Evolutionary conservation across 768 basidiomycete species (phyloP), one percentile per base, ranked within the genome.

Genomic region (Pleurotus djamor): DNA sequence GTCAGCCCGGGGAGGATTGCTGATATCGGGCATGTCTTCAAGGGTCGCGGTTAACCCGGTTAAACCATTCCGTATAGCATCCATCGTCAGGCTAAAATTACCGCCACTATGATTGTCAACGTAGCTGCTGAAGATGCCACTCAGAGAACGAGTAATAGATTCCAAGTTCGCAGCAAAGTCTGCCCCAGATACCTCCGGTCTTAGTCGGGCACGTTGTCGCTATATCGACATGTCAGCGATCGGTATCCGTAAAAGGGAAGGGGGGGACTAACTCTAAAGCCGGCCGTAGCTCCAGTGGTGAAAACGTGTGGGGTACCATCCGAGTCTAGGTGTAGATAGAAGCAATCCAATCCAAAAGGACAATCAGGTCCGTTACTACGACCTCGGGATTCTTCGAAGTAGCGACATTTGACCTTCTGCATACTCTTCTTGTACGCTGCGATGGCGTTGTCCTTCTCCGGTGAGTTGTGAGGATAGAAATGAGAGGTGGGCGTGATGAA

Each of bases 261-360:
- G n/a, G 13, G 13, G n/a, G 12, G 13, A 64, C 79, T 38, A 62
- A 86, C 86, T 60, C 69, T 75, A 82, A 88, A 83, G 58, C 74
- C 80, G 17, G 73, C 70, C 36, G 82, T 80, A 17, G 79, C 79
- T 5, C 89, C 89, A 44, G 82, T 71, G 41, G 68, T 64, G 65
- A 89, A 89, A 2, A 81, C 64, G 62, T 83, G 76, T 0, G 76
- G 76, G 7, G 88, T 83, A 9, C 91, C 91, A 63, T 92, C 91
- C 0, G 74, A 71, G 28, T 87, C 86, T 51, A 74, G 64, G 66
- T 94, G 91, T 64, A 84, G 80, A 67, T 92, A 94, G 69, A 94
- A 91, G 68, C 91, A 94, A 60, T 93, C 91, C 50, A 77, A 76
- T 45, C 91, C 91, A 63, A 90, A 94, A 0, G 89, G 91, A 71